Conservation (phyloP, 257 asterid genomes). For the Nicotiana knightiana region DNA sequence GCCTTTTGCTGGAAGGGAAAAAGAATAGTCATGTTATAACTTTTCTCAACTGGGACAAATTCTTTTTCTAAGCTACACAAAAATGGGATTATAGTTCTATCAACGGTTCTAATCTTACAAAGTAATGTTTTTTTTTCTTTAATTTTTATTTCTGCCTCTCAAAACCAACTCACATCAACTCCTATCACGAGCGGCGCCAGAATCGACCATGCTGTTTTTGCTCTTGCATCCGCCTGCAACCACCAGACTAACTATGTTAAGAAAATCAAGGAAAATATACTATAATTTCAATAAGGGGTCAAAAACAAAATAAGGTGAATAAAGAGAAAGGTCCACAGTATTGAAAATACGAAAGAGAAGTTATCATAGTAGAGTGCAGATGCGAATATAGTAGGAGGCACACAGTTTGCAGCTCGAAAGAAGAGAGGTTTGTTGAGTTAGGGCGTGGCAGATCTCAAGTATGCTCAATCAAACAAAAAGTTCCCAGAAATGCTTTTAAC, state of each 20-base stretch:
- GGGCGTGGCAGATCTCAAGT: not conserved
- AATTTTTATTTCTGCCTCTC: not conserved
- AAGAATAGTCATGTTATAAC: not conserved
- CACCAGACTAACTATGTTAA: not conserved
- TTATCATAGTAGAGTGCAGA: not conserved
- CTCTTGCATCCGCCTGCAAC: slow-evolving; percentile 67
- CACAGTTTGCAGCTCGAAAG: not conserved
- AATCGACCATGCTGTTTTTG: slow-evolving; percentile 60
- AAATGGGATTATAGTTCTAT: slow-evolving; percentile 9
- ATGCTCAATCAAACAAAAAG: not conserved
- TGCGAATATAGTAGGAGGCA: not conserved
- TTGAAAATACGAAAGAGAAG: not conserved
- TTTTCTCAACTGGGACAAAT: not conserved
- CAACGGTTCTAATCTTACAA: not conserved
- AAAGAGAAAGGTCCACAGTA: not conserved
- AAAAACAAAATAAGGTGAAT: not conserved
- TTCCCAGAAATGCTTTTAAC: not conserved
- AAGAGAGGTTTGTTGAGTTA: not conserved
- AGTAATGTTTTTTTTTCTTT: not conserved
- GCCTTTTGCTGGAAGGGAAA: slow-evolving; percentile 2
- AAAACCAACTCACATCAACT: not conserved
- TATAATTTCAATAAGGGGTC: not conserved
- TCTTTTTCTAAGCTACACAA: not conserved
- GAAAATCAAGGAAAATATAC: not conserved
- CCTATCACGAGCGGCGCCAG: slow-evolving; percentile 41